Base-by-base conservation (phyloP, 352 stramenopile genomes). In the Phytopythium litorale region DNA sequence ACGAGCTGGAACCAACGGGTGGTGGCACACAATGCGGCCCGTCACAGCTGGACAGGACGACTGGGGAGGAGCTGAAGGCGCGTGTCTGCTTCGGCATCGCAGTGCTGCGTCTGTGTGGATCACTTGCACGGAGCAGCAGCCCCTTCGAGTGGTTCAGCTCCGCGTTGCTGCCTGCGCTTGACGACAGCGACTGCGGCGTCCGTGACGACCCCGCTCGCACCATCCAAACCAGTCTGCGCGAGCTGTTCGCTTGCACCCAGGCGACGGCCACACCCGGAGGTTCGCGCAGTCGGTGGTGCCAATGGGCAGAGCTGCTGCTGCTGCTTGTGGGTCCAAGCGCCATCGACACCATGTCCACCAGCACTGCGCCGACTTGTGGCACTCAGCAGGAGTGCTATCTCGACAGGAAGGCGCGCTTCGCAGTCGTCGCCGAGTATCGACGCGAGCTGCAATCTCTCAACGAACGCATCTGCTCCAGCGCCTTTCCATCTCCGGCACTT, bases 1-100 rank as follows among this genome's bases (percentile, higher is more conserved):
- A 5, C 7, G 30, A n/a, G 8, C 13, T 38, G 12, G 23, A 16
- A 4, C 49, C 6, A 12, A 16, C 37, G 15, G 7, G 13, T 13
- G 8, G n/a, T 1, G 19, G 13, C 16, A 18, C 3, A 43, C 2
- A 16, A n/a, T n/a, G 38, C 38, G n/a, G 11, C 13, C 3, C 3
- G 12, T 16, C 3, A 35, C 48, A n/a, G 21, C 9, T 56, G 30
- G n/a, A 35, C 6, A 13, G 19, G 8, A 23, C 25, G 28, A 58
- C 19, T 3, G 33, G 30, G 32, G 19, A 18, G 18, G 52, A 58
- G 11, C 30, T 58, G 3, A 19, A 32, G n/a, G 35, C 4, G 19
- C 52, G 52, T 2, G 52, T 58, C 23, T 32, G 52, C 30, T 58
- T 58, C 13, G 52, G 52, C n/a, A 3, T 58, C 35, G 52, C 33